Base-by-base conservation (phyloP, 148 eudicot genomes). In the Suaeda aralocaspica region DNA sequence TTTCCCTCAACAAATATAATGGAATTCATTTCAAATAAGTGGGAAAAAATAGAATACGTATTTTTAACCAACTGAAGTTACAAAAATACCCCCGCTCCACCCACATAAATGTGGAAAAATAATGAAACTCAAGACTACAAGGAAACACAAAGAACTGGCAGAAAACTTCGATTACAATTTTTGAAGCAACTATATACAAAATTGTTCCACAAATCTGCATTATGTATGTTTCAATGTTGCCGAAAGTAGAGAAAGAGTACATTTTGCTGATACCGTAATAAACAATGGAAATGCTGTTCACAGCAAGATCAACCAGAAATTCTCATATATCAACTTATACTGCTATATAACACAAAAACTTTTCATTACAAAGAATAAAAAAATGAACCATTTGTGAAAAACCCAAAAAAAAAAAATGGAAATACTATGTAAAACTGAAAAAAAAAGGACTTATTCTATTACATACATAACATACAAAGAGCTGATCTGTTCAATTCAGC, bases 401-500 rank as follows among this genome's bases (percentile, higher is more conserved):
- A 21, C 63, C 41, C 12, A 16, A 18, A 33, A 21, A 39, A 59
- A 70, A 60, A 46, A 41, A n/a, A 46, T 21, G 36, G 61, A 49
- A n/a, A n/a, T n/a, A n/a, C n/a, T n/a, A n/a, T n/a, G 33, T 18
- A 22, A 11, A 7, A 31, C 63, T 2, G 24, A 25, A 18, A 66
- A 34, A 18, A 28, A 49, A 34, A 15, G 34, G 26, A 42, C 52
- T 12, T 72, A 58, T 66, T 71, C 71, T 58, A 72, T 66, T 71
- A 76, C 64, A 72, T 78, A 78, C 73, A 72, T 53, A 25, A 42
- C 42, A 72, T 66, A 69, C 48, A 78, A 71, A 73, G 42, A 33
- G 48, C 49, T 22, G 72, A 52, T 66, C 63, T 76, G 75, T 72
- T 84, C 41, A 55, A 44, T 29, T 78, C 77, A 91, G 85, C 95